These are phyloP conservation scores for Brassica nigra DNA, from an alignment of 345 rosid genomes.

Conservation along the genomic window DNA sequence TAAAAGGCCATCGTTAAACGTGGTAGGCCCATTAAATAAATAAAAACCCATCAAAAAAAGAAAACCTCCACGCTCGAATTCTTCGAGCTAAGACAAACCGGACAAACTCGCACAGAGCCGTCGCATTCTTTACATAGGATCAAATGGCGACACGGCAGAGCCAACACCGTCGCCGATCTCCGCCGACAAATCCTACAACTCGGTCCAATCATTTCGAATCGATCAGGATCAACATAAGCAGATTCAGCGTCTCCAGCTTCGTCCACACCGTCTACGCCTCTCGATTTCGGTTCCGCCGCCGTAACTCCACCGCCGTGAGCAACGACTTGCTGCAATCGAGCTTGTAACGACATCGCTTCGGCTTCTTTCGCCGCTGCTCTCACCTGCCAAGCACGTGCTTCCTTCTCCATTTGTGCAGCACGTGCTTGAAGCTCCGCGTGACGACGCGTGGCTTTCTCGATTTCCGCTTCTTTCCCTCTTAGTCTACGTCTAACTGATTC, in stretches of 20 bases:
- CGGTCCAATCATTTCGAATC: conserved; percentile 51
- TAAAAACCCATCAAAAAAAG: conserved; percentile 45
- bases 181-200: conserved; percentile 61
- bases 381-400: conserved; percentile 86
- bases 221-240: conserved; percentile 74
- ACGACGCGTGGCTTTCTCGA: conserved; percentile 72
- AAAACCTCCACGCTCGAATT: conserved; percentile 79
- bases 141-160: conserved; percentile 93
- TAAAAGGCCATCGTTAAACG: neutral
- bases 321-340: conserved; percentile 70
- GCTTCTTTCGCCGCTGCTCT: conserved; percentile 80
- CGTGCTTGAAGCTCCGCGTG: conserved; percentile 85
- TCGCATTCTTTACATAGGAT: conserved; percentile 74
- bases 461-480: conserved; percentile 69
- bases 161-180: conserved; percentile 67
- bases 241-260: conserved; percentile 83
- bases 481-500: conserved; percentile 58
- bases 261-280: conserved; percentile 20
- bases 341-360: conserved; percentile 76
- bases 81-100: conserved; percentile 64
- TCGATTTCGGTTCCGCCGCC: conserved; percentile 8
- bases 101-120: conserved; percentile 64
- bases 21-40: conserved; percentile 8
- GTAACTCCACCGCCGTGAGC: conserved; percentile 32
- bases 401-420: conserved; percentile 72